Conservation (phyloP, 805 yeast species). For the Saturnispora ahearnii region DNA sequence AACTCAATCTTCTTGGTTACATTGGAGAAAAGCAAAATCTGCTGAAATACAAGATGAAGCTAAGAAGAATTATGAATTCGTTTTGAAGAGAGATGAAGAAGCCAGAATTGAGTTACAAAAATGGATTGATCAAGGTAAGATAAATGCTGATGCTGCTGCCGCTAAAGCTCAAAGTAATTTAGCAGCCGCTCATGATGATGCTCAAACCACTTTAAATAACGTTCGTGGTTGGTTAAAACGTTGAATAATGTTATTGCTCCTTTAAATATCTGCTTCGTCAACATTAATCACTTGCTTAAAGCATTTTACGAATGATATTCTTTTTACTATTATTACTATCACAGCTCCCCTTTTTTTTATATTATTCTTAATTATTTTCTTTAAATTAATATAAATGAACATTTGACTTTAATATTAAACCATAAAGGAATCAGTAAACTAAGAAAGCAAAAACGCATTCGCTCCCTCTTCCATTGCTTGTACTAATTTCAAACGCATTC, state of each 20-base stretch:
- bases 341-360: too few relatives aligned
- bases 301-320: neutral
- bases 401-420: neutral
- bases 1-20: slow-evolving; percentile 23
- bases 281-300: neutral
- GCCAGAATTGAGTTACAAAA: slow-evolving; percentile 16
- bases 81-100: slow-evolving; percentile 17
- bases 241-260: neutral
- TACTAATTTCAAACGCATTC: slow-evolving; percentile 48
- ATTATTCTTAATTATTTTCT: too few relatives aligned
- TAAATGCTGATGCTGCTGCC: slow-evolving; percentile 19
- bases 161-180: slow-evolving; percentile 21
- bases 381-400: too few relatives aligned
- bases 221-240: slow-evolving; percentile 19
- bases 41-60: slow-evolving; percentile 25
- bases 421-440: slow-evolving; percentile 5
- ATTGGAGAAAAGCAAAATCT: slow-evolving; percentile 25
- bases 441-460: slow-evolving; percentile 76
- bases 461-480: slow-evolving; percentile 85
- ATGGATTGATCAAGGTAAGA: slow-evolving; percentile 18
- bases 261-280: neutral
- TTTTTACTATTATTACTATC: neutral
- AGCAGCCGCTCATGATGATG: neutral
- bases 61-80: slow-evolving; percentile 17
- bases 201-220: neutral